Evolutionary conservation across 805 yeast genomes (phyloP).

Genomic region (Pichia heedii): DNA sequence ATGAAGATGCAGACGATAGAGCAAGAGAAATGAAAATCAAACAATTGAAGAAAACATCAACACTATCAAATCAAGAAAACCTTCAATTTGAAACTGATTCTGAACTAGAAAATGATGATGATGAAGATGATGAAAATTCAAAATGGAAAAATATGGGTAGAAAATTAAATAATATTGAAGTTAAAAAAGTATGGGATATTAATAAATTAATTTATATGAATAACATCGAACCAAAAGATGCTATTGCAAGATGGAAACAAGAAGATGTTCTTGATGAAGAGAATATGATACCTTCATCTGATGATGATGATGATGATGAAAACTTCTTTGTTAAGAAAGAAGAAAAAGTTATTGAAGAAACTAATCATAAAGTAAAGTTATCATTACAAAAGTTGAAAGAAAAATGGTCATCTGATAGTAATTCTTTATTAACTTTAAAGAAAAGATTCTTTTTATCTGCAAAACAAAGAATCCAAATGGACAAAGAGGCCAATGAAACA

Average conservation of each 20-base stretch:
- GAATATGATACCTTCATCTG: conserved; percentile 9
- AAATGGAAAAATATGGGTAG: conserved; percentile 47
- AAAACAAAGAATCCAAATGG: conserved; percentile 28
- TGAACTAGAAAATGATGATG: conserved; percentile 31
- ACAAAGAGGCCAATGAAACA: conserved; percentile 22
- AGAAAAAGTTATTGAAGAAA: conserved; percentile 22
- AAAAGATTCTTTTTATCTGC: conserved; percentile 49
- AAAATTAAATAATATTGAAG: conserved; percentile 44
- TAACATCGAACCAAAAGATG: conserved; percentile 67
- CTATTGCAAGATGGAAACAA: conserved; percentile 59
- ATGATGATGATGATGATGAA: conserved; percentile 35
- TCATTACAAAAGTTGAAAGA: conserved; percentile 33
- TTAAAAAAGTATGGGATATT: conserved; percentile 63
- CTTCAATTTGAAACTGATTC: conserved; percentile 46
- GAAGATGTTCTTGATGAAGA: conserved; percentile 38
- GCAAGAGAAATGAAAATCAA: conserved; percentile 40
- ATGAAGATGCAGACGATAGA: conserved; percentile 31
- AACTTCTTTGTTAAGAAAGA: conserved; percentile 50
- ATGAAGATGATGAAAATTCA: conserved; percentile 31
- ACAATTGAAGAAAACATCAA: not conserved
- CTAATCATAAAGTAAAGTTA: conserved; percentile 31
- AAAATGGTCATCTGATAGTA: conserved; percentile 33
- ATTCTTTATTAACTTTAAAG: conserved; percentile 34
- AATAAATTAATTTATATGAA: conserved; percentile 73
- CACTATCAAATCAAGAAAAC: conserved; percentile 18